Evolutionary conservation across 805 yeast genomes (phyloP).

Genomic region (Saturnispora serradocipensis): DNA sequence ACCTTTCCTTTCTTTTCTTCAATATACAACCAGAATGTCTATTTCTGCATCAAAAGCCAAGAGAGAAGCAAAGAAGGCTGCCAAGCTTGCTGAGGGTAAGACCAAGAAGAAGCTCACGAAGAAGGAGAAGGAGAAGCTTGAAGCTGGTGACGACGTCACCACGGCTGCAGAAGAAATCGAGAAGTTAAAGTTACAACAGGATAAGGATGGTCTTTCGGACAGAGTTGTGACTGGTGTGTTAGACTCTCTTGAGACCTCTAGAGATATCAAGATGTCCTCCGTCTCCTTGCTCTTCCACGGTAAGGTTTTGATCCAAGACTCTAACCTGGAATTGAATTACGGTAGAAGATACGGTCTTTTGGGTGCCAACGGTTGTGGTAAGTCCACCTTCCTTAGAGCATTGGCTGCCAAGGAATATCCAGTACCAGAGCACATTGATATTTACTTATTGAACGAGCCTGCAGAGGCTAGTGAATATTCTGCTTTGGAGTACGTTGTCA

Average conservation of each 20-base stretch:
- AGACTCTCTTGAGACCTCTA: slow-evolving; percentile 77
- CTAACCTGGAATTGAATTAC: slow-evolving; percentile 83
- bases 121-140: slow-evolving; percentile 37
- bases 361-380: slow-evolving; percentile 99
- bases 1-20: background rate
- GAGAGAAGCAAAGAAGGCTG: slow-evolving; percentile 94
- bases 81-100: slow-evolving; percentile 79
- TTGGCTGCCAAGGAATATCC: slow-evolving; percentile 96
- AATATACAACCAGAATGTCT: slow-evolving; percentile 25
- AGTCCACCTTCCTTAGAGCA: slow-evolving; percentile 88
- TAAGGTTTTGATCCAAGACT: slow-evolving; percentile 89
- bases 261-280: slow-evolving; percentile 88
- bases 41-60: slow-evolving; percentile 93
- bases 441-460: slow-evolving; percentile 92
- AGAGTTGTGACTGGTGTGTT: slow-evolving; percentile 97
- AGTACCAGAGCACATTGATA: slow-evolving; percentile 83
- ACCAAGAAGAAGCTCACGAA: slow-evolving; percentile 56
- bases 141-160: slow-evolving; percentile 44
- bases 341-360: slow-evolving; percentile 96
- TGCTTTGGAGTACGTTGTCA: slow-evolving; percentile 92
- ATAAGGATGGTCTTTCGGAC: slow-evolving; percentile 88
- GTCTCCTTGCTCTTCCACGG: slow-evolving; percentile 94
- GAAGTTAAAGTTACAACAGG: slow-evolving; percentile 86
- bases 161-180: slow-evolving; percentile 67
- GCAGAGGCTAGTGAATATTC: slow-evolving; percentile 89